Evolutionary conservation across 23 red algal genomes (phyloP), one percentile per base, ranked within the genome.

Genomic region (Cyanidioschyzon merolae): DNA sequence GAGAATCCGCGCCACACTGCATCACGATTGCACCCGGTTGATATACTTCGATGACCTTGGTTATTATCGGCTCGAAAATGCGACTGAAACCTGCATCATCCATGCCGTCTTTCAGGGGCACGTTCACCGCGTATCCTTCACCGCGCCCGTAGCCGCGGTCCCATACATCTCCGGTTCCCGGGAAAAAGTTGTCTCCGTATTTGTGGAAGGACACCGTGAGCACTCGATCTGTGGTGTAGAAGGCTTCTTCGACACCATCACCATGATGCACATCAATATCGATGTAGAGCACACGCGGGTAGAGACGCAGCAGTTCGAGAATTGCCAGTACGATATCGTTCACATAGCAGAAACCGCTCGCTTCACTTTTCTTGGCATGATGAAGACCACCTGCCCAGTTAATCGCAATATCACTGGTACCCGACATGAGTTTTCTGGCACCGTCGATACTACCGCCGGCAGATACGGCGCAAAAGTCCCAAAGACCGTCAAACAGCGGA

Each of bases 241-340:
- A 98, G 2, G 94, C 94, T 83, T 98, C 94, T 63, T 98, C 94
- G 24, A 98, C 94, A 29, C 94, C 94, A 68, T 98, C 94, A 58
- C 94, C 94, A 51, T 98, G 94, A 76, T 98, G 94, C 16, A 98
- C 89, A 40, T 98, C 94, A 68, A 98, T 98, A 74, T 98, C 94
- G 45, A 92, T 81, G 82, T 98, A 98, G 16, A 98, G 79, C 2
- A 98, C 94, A n/a, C 94, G 84, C 51, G 94, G 82, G 40, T 76
- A 89, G 38, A 82, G 86, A 37, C 84, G 90, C 1, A 98, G 89
- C 29, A 98, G 82, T 68, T 98, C 94, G 50, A 98, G 75, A 68
- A 98, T 98, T 0, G 88, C 94, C 16, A 98, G 82, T 18, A 98
- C 94, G 39, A 91, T 92, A 63, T 98, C 94, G 63, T 98, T 98